These are phyloP conservation scores for Potentilla sterilis DNA, from an alignment of 306 rosid species.

Conservation along the genomic window DNA sequence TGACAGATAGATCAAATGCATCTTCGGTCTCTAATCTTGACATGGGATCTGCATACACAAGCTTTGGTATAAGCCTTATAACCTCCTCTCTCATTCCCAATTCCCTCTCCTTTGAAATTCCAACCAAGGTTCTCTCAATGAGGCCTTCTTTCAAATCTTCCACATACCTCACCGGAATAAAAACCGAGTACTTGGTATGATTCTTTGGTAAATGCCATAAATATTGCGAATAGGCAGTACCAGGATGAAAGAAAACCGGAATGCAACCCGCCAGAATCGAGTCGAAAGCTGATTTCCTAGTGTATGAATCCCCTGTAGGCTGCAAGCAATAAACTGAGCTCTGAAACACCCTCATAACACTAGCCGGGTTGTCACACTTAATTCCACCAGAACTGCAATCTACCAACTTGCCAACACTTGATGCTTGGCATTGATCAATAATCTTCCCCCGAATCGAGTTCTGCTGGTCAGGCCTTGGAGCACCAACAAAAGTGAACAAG, in stretches of 20 bases:
- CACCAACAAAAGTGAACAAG: conserved; percentile 71
- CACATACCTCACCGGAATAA: conserved; percentile 62
- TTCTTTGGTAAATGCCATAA: conserved; percentile 67
- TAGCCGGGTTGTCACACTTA: conserved; percentile 61
- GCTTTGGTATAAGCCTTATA: conserved; percentile 58
- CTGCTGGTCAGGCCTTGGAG: conserved; percentile 67
- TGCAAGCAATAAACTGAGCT: conserved; percentile 74
- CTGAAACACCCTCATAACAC: conserved; percentile 55
- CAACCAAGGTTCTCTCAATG: conserved; percentile 50
- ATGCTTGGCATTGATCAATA: conserved; percentile 59
- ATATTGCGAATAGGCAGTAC: conserved; percentile 82
- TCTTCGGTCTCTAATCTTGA: conserved; percentile 46
- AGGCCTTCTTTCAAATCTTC: conserved; percentile 42
- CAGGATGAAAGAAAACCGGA: conserved; percentile 92
- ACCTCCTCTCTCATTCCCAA: conserved; percentile 75
- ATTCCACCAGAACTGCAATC: conserved; percentile 55
- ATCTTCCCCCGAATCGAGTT: conserved; percentile 55
- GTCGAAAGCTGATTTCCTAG: conserved; percentile 82
- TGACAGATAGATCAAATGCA: conserved; percentile 72
- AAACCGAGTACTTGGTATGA: conserved; percentile 61
- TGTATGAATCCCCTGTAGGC: conserved; percentile 85
- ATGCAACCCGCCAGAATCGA: conserved; percentile 81
- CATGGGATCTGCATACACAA: conserved; percentile 68
- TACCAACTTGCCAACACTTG: conserved; percentile 50
- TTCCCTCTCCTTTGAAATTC: conserved; percentile 49